phyloP scores from a whole-genome alignment of 2,329 filamentous ascomycete species.

The Trichoderma cornu-damae region DNA sequence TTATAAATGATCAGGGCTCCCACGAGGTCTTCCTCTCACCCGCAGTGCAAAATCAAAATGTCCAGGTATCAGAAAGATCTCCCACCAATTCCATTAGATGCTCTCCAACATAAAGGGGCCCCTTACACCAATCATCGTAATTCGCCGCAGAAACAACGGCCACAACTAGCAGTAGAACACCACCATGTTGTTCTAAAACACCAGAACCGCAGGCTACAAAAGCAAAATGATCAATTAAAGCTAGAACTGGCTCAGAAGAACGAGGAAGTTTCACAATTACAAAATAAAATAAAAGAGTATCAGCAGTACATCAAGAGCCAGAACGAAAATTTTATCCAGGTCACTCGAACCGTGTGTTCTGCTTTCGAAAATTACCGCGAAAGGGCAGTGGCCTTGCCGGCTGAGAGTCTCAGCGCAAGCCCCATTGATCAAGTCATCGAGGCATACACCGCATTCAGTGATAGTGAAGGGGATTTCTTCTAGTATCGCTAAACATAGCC shows the following conservation, averaged over 20 bases:
- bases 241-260: background rate
- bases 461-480: slow-evolving; percentile 5
- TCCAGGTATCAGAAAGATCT: background rate
- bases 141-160: background rate
- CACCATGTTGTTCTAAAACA: background rate
- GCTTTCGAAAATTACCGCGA: slow-evolving; percentile 17
- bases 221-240: slow-evolving; percentile 3
- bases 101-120: background rate
- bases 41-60: background rate
- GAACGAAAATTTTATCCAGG: slow-evolving; percentile 3
- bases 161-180: background rate
- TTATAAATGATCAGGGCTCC: background rate
- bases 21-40: background rate
- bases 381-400: background rate
- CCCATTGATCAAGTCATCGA: slow-evolving; percentile 1
- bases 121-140: background rate
- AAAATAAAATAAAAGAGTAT: slow-evolving; percentile 5
- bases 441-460: slow-evolving; percentile 1
- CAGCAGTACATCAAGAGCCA: background rate
- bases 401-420: background rate
- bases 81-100: background rate
- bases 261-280: background rate
- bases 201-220: slow-evolving; percentile 8
- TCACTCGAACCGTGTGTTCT: slow-evolving; percentile 7
- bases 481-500: background rate